Evolutionary conservation across 2,329 filamentous ascomycete species (phyloP).

Genomic region (Penicillium hordei): DNA sequence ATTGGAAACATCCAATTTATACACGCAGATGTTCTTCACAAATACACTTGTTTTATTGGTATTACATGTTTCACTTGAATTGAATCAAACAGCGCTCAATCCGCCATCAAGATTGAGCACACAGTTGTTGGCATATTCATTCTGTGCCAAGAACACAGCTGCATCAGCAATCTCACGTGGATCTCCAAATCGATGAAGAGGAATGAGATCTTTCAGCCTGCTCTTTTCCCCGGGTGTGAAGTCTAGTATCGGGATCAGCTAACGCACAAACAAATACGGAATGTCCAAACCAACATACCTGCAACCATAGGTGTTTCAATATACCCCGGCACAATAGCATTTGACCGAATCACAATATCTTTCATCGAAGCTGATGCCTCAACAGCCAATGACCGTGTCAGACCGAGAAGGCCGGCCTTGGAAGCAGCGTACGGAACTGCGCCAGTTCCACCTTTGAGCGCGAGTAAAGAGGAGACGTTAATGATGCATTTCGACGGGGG

Average conservation of each 20-base stretch:
- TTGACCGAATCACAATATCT: constrained; percentile 68
- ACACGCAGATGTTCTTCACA: background rate
- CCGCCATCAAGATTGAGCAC: constrained; percentile 84
- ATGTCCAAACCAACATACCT: constrained; percentile 46
- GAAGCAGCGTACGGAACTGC: constrained; percentile 73
- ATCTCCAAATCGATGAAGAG: constrained; percentile 64
- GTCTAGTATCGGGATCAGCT: constrained; percentile 33
- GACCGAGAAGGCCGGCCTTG: constrained; percentile 75
- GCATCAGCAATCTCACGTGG: constrained; percentile 77
- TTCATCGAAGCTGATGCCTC: constrained; percentile 52
- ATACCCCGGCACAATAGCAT: constrained; percentile 80
- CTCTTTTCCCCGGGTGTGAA: constrained; percentile 40
- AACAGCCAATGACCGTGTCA: constrained; percentile 39
- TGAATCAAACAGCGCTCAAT: constrained; percentile 61
- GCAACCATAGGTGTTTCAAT: constrained; percentile 77
- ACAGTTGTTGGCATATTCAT: constrained; percentile 83
- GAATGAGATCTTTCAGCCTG: constrained; percentile 54
- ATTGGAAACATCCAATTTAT: background rate
- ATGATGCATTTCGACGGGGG: constrained; percentile 69
- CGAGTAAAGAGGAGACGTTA: constrained; percentile 77
- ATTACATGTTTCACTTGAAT: background rate
- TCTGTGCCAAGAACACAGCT: constrained; percentile 72
- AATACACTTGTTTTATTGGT: background rate
- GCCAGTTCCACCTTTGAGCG: constrained; percentile 65
- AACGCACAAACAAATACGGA: background rate